A percentile compares a stretch with the other conserved stretches of the same genome.
phyloP scores from a whole-genome alignment of 169 alveolate species.

The Plasmodium ovale region DNA sequence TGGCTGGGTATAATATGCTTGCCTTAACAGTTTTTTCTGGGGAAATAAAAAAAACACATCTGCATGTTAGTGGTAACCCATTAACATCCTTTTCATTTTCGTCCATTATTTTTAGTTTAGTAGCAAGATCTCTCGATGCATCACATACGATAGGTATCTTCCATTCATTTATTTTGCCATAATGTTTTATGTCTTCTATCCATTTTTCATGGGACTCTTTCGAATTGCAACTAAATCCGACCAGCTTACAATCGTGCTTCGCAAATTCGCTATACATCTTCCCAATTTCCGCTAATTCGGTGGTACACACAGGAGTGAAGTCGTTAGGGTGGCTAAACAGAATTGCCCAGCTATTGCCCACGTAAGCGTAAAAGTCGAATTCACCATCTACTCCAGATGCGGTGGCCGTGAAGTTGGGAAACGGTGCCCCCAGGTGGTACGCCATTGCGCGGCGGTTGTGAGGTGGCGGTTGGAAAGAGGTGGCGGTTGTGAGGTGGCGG shows the following conservation, averaged over 20 bases:
- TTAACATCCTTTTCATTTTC: constrained; percentile 81
- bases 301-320: constrained; percentile 90
- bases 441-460: too few relatives aligned
- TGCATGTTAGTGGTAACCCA: constrained; percentile 86
- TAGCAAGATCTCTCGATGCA: constrained; percentile 51
- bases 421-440: constrained; percentile 37
- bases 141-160: constrained; percentile 73
- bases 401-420: constrained; percentile 55
- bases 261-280: constrained; percentile 76
- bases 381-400: constrained; percentile 49
- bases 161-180: constrained; percentile 62
- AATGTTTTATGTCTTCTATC: constrained; percentile 55
- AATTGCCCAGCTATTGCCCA: constrained; percentile 54
- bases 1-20: constrained; percentile 86
- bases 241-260: constrained; percentile 78
- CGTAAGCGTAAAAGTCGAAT: constrained; percentile 25
- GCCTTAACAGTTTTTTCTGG: constrained; percentile 80
- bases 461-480: too few relatives aligned
- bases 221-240: constrained; percentile 83
- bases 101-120: constrained; percentile 82
- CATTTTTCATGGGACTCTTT: constrained; percentile 78
- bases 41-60: constrained; percentile 82
- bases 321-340: constrained; percentile 84
- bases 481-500: too few relatives aligned
- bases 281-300: constrained; percentile 85